A percentile compares a stretch with the other conserved stretches of the same genome.
phyloP scores from a whole-genome alignment of 805 yeast species.

The Groenewaldozyma tartarivorans region DNA sequence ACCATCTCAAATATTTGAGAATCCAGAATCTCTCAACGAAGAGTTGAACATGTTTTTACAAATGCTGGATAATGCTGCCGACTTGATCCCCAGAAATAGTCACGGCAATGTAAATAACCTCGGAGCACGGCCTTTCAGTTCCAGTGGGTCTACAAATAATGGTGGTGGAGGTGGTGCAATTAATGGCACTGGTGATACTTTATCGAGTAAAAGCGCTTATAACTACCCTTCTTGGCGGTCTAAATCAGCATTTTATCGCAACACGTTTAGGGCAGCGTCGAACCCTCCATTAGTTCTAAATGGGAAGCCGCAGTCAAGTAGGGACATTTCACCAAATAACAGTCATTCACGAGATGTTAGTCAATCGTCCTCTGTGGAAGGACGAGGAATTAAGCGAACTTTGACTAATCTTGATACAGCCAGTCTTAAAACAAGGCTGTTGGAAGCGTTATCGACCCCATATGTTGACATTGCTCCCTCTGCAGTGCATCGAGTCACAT shows the following conservation, averaged over 20 bases:
- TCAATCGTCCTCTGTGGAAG: not conserved
- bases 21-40: constrained; percentile 5
- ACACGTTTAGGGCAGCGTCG: constrained; percentile 3
- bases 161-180: not conserved
- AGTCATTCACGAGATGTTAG: not conserved
- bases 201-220: not conserved
- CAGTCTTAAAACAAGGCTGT: constrained; percentile 14
- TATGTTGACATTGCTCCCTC: constrained; percentile 19
- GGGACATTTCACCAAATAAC: not conserved
- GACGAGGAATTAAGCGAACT: constrained; percentile 3
- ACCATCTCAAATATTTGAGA: not conserved
- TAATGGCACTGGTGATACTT: not conserved
- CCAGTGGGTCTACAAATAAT: not conserved
- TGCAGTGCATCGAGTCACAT: constrained; percentile 6
- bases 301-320: constrained; percentile 1
- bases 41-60: constrained; percentile 5
- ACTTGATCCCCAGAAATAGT: constrained; percentile 4
- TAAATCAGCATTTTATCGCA: constrained; percentile 2
- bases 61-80: constrained; percentile 9
- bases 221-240: constrained; percentile 1
- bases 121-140: too few species aligned
- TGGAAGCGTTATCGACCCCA: constrained; percentile 24
- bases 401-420: constrained; percentile 7
- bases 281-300: constrained; percentile 8
- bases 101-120: not conserved